Base-by-base conservation (phyloP, 2,329 filamentous ascomycete genomes). In the Cladosporium austrohemisphaericum region DNA sequence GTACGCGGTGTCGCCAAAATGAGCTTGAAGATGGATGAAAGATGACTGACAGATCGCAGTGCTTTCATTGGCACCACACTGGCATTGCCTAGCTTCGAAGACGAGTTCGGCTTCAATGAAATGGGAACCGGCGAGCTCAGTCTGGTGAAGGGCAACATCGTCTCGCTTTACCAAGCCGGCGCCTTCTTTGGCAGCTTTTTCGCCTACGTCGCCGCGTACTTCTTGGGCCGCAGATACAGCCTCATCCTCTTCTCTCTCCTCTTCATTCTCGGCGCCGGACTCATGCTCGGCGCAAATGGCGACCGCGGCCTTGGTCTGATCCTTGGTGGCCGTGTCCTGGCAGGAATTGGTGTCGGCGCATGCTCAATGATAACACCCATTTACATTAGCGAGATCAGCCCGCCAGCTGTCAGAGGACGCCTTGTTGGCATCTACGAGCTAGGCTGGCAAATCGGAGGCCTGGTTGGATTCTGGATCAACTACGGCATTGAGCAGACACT, bases 131-230 rank as follows among this genome's bases (percentile, higher is more conserved):
- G 19, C 7, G 62, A 78, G n/a, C 69, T 82, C 20, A 76, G 81
- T 23, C 68, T 86, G 3, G 71, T 86, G 40, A 83, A 81, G 60
- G 74, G 83, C 59, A 92, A 91, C 65, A 89, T 91, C 53, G 86
- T 90, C 44, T 89, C 84, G 20, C 79, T 85, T 47, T 91, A 88
- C 70, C 88, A 92, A 68, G 88, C 87, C 8, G 87, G 87, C 52
- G 86, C 86, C 52, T 91, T 93, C 71, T 91, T 92, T 58, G 88
- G 88, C 43, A 80, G 83, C n/a, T 70, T 89, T 32, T 76, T 79
- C 52, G 85, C 82, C 50, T 90, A 86, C 57, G 75, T 72, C 7
- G 76, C 80, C 26, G 81, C 78, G 23, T 82, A 85, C 71, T 86
- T 78, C 63, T 71, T 84, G 54, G 86, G 86, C 22, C 78, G 86